phyloP scores from a whole-genome alignment of 495 filamentous ascomycete species.

The Aspergillus campestris region DNA sequence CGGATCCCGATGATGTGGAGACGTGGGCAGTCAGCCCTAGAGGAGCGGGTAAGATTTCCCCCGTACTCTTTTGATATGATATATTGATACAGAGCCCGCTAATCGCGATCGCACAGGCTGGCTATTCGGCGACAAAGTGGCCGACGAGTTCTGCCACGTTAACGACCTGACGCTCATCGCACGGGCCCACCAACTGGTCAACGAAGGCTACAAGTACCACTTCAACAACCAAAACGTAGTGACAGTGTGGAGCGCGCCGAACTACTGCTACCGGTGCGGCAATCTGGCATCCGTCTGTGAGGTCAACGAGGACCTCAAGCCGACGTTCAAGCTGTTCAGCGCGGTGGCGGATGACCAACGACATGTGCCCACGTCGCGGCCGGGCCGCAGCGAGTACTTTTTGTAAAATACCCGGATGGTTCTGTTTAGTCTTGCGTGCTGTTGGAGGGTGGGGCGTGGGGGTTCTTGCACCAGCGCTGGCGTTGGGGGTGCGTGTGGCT shows the following conservation, averaged over 20 bases:
- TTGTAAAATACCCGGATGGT: conserved; percentile 47
- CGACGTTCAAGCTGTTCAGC: conserved; percentile 88
- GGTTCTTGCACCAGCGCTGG: conserved; percentile 30
- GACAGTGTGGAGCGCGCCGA: conserved; percentile 98
- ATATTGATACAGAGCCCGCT: not conserved
- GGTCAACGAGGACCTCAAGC: conserved; percentile 72
- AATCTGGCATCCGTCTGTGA: conserved; percentile 98
- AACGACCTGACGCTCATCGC: conserved; percentile 93
- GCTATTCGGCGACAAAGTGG: conserved; percentile 96
- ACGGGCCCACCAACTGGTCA: conserved; percentile 91
- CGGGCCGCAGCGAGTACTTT: conserved; percentile 89
- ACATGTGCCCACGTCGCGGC: conserved; percentile 72
- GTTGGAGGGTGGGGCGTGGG: conserved; percentile 1
- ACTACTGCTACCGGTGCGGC: conserved; percentile 98
- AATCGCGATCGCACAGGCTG: conserved; percentile 45
- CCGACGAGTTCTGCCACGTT: conserved; percentile 98
- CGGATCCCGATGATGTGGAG: conserved; percentile 94
- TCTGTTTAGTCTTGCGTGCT: not conserved
- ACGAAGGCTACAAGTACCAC: conserved; percentile 98
- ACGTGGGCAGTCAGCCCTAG: conserved; percentile 95
- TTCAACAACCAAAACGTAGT: conserved; percentile 93
- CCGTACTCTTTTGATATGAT: not conserved
- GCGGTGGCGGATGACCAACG: conserved; percentile 89
- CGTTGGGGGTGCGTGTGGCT: conserved; percentile 22
- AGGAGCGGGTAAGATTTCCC: conserved; percentile 55